Evolutionary conservation across 192 early-diverging fungal species (phyloP).

Genomic region (Coemansia sp.): DNA sequence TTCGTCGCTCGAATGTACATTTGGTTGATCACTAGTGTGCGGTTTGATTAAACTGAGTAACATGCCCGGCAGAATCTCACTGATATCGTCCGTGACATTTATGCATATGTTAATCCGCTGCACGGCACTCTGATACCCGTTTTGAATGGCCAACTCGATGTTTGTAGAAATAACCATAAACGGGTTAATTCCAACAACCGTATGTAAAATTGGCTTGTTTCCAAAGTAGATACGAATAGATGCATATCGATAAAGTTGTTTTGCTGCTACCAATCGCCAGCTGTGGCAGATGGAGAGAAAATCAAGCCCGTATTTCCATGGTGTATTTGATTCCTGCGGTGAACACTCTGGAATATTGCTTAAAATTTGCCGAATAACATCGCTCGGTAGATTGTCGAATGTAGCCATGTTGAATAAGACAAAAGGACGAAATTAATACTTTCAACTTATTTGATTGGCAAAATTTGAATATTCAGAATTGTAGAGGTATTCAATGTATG

Average conservation of each 20-base stretch:
- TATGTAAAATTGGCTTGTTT: background rate
- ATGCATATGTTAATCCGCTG: background rate
- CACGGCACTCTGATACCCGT: background rate
- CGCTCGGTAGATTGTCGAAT: background rate
- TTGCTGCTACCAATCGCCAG: background rate
- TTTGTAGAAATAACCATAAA: background rate
- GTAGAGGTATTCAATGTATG: no score
- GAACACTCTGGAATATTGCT: background rate
- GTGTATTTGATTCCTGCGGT: background rate
- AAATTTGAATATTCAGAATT: no score
- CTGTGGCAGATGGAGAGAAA: background rate
- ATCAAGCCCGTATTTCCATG: constrained; percentile 1
- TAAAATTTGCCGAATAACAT: background rate
- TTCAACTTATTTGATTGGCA: no score
- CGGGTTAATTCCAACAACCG: no score
- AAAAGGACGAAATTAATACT: no score
- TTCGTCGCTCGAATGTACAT: background rate
- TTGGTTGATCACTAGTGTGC: background rate
- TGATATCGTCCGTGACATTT: background rate
- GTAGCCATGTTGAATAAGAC: background rate
- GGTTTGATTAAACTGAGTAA: background rate
- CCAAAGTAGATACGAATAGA: background rate
- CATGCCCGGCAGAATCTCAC: background rate
- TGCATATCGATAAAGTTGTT: background rate
- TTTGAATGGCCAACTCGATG: background rate